Evolutionary conservation across 345 rosid species (phyloP).

Genomic region (Microthlaspi erraticum): DNA sequence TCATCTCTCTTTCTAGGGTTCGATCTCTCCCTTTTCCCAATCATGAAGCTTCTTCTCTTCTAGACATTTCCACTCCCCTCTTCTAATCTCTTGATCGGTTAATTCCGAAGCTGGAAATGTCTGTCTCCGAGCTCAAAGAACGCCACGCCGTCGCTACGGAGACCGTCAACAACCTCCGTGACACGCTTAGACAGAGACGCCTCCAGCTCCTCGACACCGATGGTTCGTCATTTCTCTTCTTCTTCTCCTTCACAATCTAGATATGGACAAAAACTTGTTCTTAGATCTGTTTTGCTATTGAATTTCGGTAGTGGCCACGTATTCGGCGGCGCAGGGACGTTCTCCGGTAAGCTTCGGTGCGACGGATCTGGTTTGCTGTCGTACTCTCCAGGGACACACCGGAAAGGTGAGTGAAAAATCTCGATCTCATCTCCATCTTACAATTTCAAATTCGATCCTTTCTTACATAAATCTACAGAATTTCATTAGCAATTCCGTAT

Average conservation of each 20-base stretch:
- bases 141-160: constrained; percentile 76
- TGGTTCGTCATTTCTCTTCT: constrained; percentile 44
- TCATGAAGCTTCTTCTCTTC: constrained; percentile 32
- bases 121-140: constrained; percentile 88
- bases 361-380: constrained; percentile 94
- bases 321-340: constrained; percentile 68
- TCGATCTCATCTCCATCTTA: constrained; percentile 12
- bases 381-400: constrained; percentile 95
- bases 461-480: background rate
- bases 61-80: constrained; percentile 4
- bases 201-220: constrained; percentile 68
- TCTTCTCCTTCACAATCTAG: background rate
- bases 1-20: constrained; percentile 18
- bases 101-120: constrained; percentile 51
- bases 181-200: constrained; percentile 79
- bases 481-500: constrained; percentile 4
- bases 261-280: background rate
- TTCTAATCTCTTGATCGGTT: constrained; percentile 17
- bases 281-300: constrained; percentile 41
- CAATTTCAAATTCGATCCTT: background rate
- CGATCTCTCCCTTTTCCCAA: constrained; percentile 18
- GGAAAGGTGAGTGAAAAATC: constrained; percentile 64
- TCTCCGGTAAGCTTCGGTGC: constrained; percentile 75
- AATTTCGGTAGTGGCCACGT: constrained; percentile 65
- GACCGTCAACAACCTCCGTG: constrained; percentile 67